Evolutionary conservation across 768 basidiomycete species (phyloP), one percentile per base, ranked within the genome.

Genomic region (Leccinum barrowsii): DNA sequence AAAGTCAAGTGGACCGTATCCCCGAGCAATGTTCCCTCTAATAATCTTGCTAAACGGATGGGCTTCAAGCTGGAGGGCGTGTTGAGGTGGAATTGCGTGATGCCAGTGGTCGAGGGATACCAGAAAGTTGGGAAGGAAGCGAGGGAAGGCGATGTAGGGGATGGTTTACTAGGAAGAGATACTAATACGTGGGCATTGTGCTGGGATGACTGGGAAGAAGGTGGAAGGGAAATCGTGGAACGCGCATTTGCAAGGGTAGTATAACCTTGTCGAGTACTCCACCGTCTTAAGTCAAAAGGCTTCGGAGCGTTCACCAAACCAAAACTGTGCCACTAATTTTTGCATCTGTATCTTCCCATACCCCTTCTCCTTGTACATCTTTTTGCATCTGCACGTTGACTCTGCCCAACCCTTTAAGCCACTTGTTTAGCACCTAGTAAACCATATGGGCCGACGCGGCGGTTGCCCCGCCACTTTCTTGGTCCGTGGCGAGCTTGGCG

Each of bases 1-100:
- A 75, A 78, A 24, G 78, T 81, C 17, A 74, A 74, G 58, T 84
- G 79, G 77, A 62, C 63, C 15, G 72, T 78, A n/a, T 73, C 77
- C 26, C 58, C 67, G 2, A 28, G 58, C 35, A 83, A 85, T 56
- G 21, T 32, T 1, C 55, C 75, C 12, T 79, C 78, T 1, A 70
- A 73, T 13, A 48, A 63, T 1, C 70, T 77, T 0, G 83, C 80
- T n/a, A 64, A 72, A 64, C 67, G 77, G 40, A 74, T 44, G 42
- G 42, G 42, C 10, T 44, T 44, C 42, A 44, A 44, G 42, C 52
- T 68, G 6, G 84, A 84, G 60, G 78, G 77, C 0, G 48, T 72
- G 4, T 17, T 71, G 56, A 68, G 76, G 53, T 82, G 81, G 79
- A 58, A 72, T 7, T 70, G 67, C 48, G 70, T 77, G 7, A n/a